Percentiles rank a stretch among this genome's conserved stretches.
Conservation (phyloP, 1,139 yeast species). For the Candida sojae region DNA sequence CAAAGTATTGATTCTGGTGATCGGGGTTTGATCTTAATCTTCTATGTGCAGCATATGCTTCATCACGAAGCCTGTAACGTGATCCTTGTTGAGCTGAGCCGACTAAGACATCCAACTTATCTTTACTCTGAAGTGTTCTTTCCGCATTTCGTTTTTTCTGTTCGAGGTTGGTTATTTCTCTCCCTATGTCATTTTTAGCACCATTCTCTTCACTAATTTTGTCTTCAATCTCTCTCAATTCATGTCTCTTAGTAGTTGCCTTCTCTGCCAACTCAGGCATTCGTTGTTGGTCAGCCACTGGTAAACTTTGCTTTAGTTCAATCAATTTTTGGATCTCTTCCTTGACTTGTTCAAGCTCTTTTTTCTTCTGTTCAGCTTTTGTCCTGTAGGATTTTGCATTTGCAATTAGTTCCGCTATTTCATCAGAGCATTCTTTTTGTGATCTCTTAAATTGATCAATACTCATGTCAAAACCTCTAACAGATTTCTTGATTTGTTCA, state of each 20-base stretch:
- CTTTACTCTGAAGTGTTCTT: conserved; percentile 45
- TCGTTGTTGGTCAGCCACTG: conserved; percentile 19
- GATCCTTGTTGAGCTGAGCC: conserved; percentile 24
- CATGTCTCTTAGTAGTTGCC: conserved; percentile 17
- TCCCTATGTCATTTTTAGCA: conserved; percentile 19
- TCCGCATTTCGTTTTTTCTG: conserved; percentile 17
- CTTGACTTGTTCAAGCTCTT: conserved; percentile 23
- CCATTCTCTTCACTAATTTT: conserved; percentile 18
- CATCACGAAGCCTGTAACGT: conserved; percentile 28
- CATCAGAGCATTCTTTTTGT: conserved; percentile 3
- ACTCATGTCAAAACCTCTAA: conserved; percentile 10
- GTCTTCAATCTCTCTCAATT: conserved; percentile 15
- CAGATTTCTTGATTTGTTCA: conserved; percentile 7
- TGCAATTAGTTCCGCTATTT: conserved; percentile 16
- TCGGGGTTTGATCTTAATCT: conserved; percentile 29
- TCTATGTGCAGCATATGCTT: conserved; percentile 33
- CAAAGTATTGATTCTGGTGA: conserved; percentile 50
- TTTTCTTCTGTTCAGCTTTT: conserved; percentile 23
- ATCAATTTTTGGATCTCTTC: conserved; percentile 18
- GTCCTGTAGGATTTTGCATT: conserved; percentile 19
- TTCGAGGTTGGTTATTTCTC: conserved; percentile 21
- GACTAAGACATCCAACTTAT: conserved; percentile 46
- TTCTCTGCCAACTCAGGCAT: conserved; percentile 15
- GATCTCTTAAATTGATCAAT: conserved; percentile 4
- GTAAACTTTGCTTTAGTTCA: conserved; percentile 14